Conservation (phyloP, 495 filamentous ascomycete species). For the Tuber aestivum region DNA sequence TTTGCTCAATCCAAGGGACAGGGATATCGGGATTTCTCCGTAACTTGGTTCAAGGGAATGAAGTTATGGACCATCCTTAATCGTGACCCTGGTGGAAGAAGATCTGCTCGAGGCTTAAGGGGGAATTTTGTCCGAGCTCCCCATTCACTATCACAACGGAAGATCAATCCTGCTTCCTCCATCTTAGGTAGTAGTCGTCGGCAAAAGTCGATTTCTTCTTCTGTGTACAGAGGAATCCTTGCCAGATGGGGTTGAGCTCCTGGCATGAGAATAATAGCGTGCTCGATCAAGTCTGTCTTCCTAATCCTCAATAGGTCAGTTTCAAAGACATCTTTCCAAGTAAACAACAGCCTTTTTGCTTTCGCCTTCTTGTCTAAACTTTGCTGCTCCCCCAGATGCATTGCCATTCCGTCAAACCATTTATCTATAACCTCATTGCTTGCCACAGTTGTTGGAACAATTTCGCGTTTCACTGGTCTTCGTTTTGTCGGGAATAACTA, state of each 20-base stretch:
- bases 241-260: not conserved
- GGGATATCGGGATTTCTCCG: not conserved
- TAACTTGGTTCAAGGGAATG: not conserved
- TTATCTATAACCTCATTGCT: no score
- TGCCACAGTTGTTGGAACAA: fast-evolving
- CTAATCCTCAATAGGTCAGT: not conserved
- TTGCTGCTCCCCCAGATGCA: no score
- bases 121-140: not conserved
- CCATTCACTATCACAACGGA: not conserved
- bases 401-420: no score
- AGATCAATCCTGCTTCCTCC: not conserved
- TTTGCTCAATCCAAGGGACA: not conserved
- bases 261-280: not conserved
- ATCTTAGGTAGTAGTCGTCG: not conserved
- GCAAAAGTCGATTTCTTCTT: not conserved
- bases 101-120: not conserved
- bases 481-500: not conserved
- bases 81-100: no score
- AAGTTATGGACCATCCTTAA: not conserved
- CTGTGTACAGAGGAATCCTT: no score
- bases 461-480: no score
- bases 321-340: not conserved
- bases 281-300: not conserved
- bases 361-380: no score
- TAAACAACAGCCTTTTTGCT: not conserved